phyloP scores from a whole-genome alignment of 179 eudicot genomes.

The Silene noctiflora region DNA sequence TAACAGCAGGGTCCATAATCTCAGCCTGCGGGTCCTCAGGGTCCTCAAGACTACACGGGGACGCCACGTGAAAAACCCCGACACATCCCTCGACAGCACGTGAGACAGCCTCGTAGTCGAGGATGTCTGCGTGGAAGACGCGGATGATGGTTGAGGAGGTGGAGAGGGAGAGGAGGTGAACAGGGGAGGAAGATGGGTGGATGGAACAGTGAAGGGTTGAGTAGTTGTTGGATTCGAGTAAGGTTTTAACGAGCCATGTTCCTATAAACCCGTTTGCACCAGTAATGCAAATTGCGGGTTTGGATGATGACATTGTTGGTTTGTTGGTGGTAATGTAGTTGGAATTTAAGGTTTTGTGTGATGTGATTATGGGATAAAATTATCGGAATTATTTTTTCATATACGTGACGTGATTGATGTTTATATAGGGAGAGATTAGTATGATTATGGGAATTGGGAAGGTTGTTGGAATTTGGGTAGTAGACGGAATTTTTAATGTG shows the following conservation, averaged over 20 bases:
- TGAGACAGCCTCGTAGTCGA: slow-evolving; percentile 47
- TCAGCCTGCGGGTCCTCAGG: slow-evolving; percentile 66
- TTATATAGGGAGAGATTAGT: too few relatives aligned
- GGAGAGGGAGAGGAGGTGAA: slow-evolving; percentile 50
- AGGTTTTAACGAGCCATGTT: slow-evolving; percentile 54
- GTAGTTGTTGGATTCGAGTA: slow-evolving; percentile 47
- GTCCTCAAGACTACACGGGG: slow-evolving; percentile 72
- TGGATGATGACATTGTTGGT: neutral
- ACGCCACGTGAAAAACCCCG: slow-evolving; percentile 89
- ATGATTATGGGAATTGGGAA: too few relatives aligned
- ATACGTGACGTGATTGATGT: neutral
- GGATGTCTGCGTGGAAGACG: slow-evolving; percentile 59
- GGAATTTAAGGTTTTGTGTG: neutral
- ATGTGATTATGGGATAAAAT: too few relatives aligned
- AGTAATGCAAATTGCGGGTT: slow-evolving; percentile 55
- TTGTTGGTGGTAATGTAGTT: neutral
- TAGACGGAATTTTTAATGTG: too few relatives aligned
- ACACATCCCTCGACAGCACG: slow-evolving; percentile 50
- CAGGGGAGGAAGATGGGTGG: slow-evolving; percentile 51
- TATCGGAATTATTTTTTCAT: too few relatives aligned
- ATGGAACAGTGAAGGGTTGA: slow-evolving; percentile 62
- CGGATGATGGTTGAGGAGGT: slow-evolving; percentile 14
- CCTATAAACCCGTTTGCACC: slow-evolving; percentile 91
- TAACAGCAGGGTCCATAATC: slow-evolving; percentile 69
- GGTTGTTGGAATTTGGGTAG: too few relatives aligned